These are phyloP conservation scores for Botrytis deweyae DNA, from an alignment of 2,329 filamentous ascomycete species.

Conservation along the genomic window DNA sequence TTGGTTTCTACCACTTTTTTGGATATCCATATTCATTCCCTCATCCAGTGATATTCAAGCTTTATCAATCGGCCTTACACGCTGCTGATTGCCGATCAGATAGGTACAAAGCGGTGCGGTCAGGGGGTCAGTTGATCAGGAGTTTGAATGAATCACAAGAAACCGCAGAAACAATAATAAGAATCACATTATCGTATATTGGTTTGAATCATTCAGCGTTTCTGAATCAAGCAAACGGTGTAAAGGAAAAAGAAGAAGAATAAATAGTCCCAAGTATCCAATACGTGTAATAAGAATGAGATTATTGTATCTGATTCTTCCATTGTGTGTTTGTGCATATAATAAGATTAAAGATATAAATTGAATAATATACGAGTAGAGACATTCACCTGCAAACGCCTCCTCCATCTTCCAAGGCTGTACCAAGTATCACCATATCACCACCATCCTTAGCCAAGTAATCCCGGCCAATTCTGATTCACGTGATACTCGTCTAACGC, in stretches of 20 bases:
- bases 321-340: not conserved
- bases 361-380: not conserved
- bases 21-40: not conserved
- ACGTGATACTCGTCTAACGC: slow-evolving; percentile 23
- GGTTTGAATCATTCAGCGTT: not conserved
- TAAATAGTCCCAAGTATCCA: not conserved
- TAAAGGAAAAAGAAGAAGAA: not conserved
- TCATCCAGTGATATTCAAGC: slow-evolving; percentile 12
- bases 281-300: not conserved
- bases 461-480: not conserved
- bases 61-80: slow-evolving; percentile 12
- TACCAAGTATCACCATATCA: not conserved
- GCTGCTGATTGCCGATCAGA: slow-evolving; percentile 20
- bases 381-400: not conserved
- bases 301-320: not conserved
- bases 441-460: not conserved
- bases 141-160: slow-evolving; percentile 8
- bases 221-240: not conserved
- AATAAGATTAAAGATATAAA: not conserved
- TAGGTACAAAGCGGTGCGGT: slow-evolving; percentile 12
- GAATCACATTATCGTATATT: not conserved
- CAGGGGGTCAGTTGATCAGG: slow-evolving; percentile 11
- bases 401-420: not conserved
- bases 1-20: slow-evolving; percentile 7
- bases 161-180: not conserved